Percentiles rank a stretch among this genome's conserved stretches.
Conservation (phyloP, 352 stramenopile genomes). For the Lagenidium sp. region DNA sequence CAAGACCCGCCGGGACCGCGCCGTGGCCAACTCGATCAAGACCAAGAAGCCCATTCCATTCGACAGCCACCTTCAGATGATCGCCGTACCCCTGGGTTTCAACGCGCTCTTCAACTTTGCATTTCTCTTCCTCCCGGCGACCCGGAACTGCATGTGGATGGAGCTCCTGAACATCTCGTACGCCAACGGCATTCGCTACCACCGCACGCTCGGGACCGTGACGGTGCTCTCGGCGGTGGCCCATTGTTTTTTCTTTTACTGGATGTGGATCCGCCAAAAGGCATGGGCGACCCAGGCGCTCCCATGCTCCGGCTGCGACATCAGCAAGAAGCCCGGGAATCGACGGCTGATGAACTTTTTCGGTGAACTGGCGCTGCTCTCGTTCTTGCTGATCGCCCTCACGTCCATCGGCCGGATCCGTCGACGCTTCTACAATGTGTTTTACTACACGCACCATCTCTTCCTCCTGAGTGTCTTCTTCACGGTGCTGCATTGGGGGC, state of each 20-base stretch:
- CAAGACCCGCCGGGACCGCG: constrained; percentile 2
- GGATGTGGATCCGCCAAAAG: constrained; percentile 14
- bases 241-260: constrained; percentile 19
- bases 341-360: not conserved
- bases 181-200: constrained; percentile 31
- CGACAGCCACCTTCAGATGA: constrained; percentile 11
- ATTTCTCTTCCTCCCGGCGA: constrained; percentile 27
- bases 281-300: constrained; percentile 13
- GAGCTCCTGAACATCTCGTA: constrained; percentile 32
- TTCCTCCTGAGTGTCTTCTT: constrained; percentile 18
- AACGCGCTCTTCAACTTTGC: constrained; percentile 30
- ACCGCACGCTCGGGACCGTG: constrained; percentile 26
- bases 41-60: not conserved
- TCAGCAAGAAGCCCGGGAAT: constrained; percentile 1
- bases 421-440: constrained; percentile 14
- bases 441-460: constrained; percentile 22
- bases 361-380: not conserved
- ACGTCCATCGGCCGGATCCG: constrained; percentile 17
- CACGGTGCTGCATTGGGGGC: constrained; percentile 14
- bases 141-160: constrained; percentile 28
- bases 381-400: constrained; percentile 7
- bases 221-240: constrained; percentile 15
- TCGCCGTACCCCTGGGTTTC: constrained; percentile 17
- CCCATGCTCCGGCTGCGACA: constrained; percentile 29
- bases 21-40: constrained; percentile 1